phyloP scores from a whole-genome alignment of 345 rosid genomes.

The Brassica juncea region DNA sequence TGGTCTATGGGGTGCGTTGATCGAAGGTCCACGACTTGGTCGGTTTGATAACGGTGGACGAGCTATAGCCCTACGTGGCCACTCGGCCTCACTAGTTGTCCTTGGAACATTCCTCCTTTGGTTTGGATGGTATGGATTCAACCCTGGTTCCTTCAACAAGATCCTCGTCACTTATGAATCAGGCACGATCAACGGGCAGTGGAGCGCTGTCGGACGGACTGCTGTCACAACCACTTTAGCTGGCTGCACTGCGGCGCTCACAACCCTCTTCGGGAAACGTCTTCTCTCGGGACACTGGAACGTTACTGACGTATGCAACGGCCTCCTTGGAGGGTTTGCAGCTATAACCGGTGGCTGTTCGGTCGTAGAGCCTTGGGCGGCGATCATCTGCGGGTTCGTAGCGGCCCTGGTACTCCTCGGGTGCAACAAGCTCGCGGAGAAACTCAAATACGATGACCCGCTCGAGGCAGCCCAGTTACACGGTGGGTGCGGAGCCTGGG shows the following conservation, averaged over 20 bases:
- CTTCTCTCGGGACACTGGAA: not conserved
- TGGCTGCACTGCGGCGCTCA: not conserved
- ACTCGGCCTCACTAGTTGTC: not conserved
- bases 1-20: not conserved
- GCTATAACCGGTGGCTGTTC: not conserved
- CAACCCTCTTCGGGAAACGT: not conserved
- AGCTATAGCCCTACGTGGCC: not conserved
- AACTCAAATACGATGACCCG: constrained; percentile 56
- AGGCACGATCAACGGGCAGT: not conserved
- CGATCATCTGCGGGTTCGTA: not conserved
- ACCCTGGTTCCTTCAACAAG: not conserved
- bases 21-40: not conserved
- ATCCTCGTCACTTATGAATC: not conserved
- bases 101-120: not conserved
- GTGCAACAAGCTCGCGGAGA: not conserved
- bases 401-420: not conserved
- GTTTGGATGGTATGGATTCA: not conserved
- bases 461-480: constrained; percentile 78
- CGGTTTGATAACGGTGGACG: not conserved
- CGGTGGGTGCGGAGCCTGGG: constrained; percentile 86
- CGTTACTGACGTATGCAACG: not conserved
- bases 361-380: not conserved
- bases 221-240: not conserved
- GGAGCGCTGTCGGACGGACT: not conserved
- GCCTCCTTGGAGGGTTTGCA: not conserved